A percentile compares a stretch with the other conserved stretches of the same genome.
phyloP scores from a whole-genome alignment of 345 rosid genomes.

The Geranium brycei region DNA sequence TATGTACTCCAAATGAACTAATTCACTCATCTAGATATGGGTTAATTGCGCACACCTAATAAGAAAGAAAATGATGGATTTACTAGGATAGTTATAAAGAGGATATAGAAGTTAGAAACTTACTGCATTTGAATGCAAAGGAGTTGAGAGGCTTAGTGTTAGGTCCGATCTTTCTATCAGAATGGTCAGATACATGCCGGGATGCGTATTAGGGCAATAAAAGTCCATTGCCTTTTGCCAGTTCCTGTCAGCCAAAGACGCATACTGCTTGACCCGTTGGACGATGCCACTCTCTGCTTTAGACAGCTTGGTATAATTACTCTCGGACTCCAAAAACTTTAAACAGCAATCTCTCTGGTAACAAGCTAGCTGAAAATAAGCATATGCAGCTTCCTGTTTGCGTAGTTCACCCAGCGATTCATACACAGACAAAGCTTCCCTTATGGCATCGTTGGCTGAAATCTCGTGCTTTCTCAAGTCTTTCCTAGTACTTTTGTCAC shows the following conservation, averaged over 20 bases:
- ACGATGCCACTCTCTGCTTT: slow-evolving; percentile 36
- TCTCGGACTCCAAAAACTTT: slow-evolving; percentile 42
- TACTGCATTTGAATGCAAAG: slow-evolving; percentile 46
- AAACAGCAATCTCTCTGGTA: slow-evolving; percentile 71
- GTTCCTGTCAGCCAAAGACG: slow-evolving; percentile 73
- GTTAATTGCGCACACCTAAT: neutral
- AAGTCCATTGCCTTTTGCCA: slow-evolving; percentile 76
- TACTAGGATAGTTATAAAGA: neutral
- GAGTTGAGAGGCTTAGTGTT: slow-evolving; percentile 36
- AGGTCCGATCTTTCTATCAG: slow-evolving; percentile 64
- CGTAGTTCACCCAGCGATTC: slow-evolving; percentile 72
- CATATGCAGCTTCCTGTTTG: slow-evolving; percentile 77
- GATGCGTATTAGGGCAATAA: slow-evolving; percentile 56
- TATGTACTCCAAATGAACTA: too few species aligned
- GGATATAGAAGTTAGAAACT: slow-evolving; percentile 11
- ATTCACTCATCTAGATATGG: neutral
- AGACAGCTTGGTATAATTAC: slow-evolving; percentile 21
- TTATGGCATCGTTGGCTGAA: slow-evolving; percentile 79
- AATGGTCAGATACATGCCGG: slow-evolving; percentile 66
- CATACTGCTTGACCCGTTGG: slow-evolving; percentile 72
- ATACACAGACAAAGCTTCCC: slow-evolving; percentile 73
- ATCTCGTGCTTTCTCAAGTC: slow-evolving; percentile 45
- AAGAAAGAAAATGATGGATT: neutral
- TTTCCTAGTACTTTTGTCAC: slow-evolving; percentile 23
- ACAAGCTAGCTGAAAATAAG: slow-evolving; percentile 76